Evolutionary conservation across 441 rosid genomes (phyloP).

Genomic region (Eutrema salsugineum): DNA sequence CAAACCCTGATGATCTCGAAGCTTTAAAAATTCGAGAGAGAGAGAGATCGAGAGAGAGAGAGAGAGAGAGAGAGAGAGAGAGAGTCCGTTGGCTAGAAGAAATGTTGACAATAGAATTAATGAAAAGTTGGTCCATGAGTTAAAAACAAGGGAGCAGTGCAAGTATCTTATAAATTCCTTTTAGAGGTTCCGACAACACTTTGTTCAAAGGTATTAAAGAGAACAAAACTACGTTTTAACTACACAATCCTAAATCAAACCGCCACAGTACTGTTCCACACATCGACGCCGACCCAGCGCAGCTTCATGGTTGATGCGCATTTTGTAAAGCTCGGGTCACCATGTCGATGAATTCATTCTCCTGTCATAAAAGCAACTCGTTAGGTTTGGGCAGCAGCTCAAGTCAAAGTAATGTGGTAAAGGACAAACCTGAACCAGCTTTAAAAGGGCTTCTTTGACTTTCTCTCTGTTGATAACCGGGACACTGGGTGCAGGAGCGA

Average conservation of each 20-base stretch:
- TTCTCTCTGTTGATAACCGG: constrained; percentile 61
- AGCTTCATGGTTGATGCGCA: constrained; percentile 55
- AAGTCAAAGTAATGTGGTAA: not conserved
- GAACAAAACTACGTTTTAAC: constrained; percentile 21
- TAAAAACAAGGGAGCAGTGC: not conserved
- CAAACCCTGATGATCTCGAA: not conserved
- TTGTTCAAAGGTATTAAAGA: constrained; percentile 16
- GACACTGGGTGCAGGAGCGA: constrained; percentile 51
- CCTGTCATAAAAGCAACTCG: constrained; percentile 41
- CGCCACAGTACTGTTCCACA: not conserved
- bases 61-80: not conserved
- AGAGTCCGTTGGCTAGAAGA: not conserved
- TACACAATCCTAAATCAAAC: constrained; percentile 20
- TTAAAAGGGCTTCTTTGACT: constrained; percentile 70
- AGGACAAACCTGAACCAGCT: constrained; percentile 76
- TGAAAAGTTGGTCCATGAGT: not conserved
- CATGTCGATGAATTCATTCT: constrained; percentile 81
- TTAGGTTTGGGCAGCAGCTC: constrained; percentile 7
- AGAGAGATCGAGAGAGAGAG: no score
- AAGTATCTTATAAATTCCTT: constrained; percentile 8
- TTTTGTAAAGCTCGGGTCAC: constrained; percentile 67
- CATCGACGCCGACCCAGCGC: not conserved
- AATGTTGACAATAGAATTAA: not conserved
- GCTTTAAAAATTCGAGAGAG: no score
- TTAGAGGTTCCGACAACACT: constrained; percentile 12